Evolutionary conservation across 306 rosid genomes (phyloP), one percentile per base, ranked within the genome.

Genomic region (Acacia acuminata): DNA sequence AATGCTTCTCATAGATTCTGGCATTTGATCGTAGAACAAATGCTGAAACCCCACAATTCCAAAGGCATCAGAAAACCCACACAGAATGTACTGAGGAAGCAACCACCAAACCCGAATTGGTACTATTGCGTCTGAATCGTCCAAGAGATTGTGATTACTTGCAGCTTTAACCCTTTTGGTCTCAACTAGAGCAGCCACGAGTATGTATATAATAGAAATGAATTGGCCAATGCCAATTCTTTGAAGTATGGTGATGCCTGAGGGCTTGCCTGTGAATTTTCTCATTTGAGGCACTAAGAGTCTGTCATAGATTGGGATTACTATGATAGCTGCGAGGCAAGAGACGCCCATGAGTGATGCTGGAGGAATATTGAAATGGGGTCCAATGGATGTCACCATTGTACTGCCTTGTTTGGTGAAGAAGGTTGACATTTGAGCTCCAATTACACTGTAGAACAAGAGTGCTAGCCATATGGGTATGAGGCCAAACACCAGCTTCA

Each of bases 71-170:
- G 81, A 42, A n/a, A 86, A 10, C 4, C 91, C 89, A 0, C 61
- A 51, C 0, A 88, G 3, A 14, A 85, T 38, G 67, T 78, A 90
- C 19, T 90, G 91, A 10, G 90, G 94, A 42, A 90, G 85, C 25
- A 90, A n/a, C 91, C 91, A 88, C 90, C 90, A 85, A n/a, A 83
- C 75, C 20, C 38, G 73, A 50, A 88, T 90, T 15, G 94, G 90
- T 1, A 90, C 48, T 10, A 61, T 38, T 22, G 77, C 82, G 22
- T 79, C 87, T 0, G 87, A 86, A 13, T 45, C 60, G 68, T 88
- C 89, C 11, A 80, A 4, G 11, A 90, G 85, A 20, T 79, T 75
- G 44, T 78, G 50, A 0, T 85, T 24, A 38, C 44, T 77, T 0
- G 87, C 88, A 0, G 77, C 25, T 2, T 73, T 11, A 3, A 90